phyloP scores from a whole-genome alignment of 257 asterid species.

The Fraxinus quadrangulata region DNA sequence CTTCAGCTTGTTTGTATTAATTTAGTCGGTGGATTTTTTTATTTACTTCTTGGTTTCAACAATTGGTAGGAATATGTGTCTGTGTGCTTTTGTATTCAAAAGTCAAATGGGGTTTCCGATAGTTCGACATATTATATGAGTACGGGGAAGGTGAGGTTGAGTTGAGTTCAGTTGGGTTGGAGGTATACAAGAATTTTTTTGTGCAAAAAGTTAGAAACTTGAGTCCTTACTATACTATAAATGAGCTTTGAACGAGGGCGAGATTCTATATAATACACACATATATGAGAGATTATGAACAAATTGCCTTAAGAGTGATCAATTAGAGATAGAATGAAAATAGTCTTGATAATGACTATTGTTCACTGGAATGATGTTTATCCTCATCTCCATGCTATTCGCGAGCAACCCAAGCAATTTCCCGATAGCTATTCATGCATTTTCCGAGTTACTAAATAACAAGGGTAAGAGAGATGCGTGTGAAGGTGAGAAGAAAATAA shows the following conservation, averaged over 20 bases:
- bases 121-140: background rate
- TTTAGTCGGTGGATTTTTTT: background rate
- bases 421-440: background rate
- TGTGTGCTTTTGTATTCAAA: slow-evolving; percentile 33
- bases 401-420: background rate
- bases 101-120: slow-evolving; percentile 34
- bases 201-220: no score
- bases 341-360: no score
- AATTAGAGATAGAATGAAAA: no score
- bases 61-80: slow-evolving; percentile 44
- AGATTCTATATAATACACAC: no score
- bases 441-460: background rate
- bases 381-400: background rate
- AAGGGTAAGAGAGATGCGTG: background rate
- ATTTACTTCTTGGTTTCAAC: background rate
- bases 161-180: no score
- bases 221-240: no score
- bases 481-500: background rate
- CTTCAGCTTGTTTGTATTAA: slow-evolving; percentile 39
- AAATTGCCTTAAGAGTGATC: no score
- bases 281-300: no score
- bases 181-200: no score
- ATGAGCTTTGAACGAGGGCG: no score
- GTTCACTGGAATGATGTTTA: background rate
- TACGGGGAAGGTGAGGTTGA: background rate